A percentile compares a stretch with the other conserved stretches of the same genome.
Conservation (phyloP, 352 stramenopile genomes). For the Stramenopiles sp. region DNA sequence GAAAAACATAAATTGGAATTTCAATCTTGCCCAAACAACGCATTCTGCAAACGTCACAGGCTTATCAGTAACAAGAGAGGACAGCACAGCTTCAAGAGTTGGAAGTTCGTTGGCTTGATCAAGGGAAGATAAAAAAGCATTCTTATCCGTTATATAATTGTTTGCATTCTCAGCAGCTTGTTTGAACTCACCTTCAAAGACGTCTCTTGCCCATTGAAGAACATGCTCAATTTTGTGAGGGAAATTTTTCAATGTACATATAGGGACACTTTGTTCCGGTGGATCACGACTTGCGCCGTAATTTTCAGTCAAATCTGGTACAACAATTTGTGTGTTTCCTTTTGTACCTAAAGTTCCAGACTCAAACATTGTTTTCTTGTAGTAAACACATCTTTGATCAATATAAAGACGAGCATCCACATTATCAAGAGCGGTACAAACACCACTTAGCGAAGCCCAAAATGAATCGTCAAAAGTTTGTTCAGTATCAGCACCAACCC, state of each 20-base stretch:
- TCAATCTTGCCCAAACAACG: slow-evolving; percentile 71
- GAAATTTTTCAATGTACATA: slow-evolving; percentile 99
- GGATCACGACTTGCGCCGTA: slow-evolving; percentile 77
- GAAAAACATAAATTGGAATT: slow-evolving; percentile 88
- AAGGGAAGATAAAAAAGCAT: slow-evolving; percentile 43
- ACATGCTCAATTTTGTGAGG: slow-evolving; percentile 96
- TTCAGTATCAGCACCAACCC: slow-evolving; percentile 66
- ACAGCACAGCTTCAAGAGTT: slow-evolving; percentile 40
- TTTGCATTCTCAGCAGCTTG: slow-evolving; percentile 71
- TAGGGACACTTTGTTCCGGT: slow-evolving; percentile 91
- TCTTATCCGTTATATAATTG: too few relatives aligned
- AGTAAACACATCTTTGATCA: slow-evolving; percentile 77
- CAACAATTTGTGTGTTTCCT: slow-evolving; percentile 69
- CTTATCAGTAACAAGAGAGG: slow-evolving; percentile 53
- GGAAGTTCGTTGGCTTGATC: slow-evolving; percentile 21
- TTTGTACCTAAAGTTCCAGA: slow-evolving; percentile 93
- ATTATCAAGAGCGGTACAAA: slow-evolving; percentile 94
- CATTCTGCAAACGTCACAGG: slow-evolving; percentile 78
- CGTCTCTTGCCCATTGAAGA: slow-evolving; percentile 84
- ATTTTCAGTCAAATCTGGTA: slow-evolving; percentile 52
- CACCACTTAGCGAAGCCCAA: slow-evolving; percentile 56
- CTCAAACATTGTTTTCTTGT: slow-evolving; percentile 85
- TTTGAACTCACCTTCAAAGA: slow-evolving; percentile 94
- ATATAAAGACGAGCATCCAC: slow-evolving; percentile 90
- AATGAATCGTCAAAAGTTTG: slow-evolving; percentile 90